A percentile compares a stretch with the other conserved stretches of the same genome.
phyloP scores from a whole-genome alignment of 257 asterid genomes.

The Lithospermum erythrorhizon region DNA sequence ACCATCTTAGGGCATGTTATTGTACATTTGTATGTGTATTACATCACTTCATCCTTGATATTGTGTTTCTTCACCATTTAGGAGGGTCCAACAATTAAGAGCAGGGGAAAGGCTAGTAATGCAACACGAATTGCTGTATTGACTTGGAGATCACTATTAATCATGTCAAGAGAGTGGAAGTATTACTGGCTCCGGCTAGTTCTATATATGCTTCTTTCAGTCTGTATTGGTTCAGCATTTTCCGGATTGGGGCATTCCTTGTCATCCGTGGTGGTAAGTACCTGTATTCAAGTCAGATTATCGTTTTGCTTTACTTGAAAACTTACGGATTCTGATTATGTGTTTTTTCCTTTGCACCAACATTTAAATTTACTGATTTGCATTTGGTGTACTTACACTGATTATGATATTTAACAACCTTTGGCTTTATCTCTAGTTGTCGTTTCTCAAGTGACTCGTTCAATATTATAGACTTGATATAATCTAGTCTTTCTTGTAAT shows the following conservation, averaged over 20 bases:
- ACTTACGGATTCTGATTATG: not conserved
- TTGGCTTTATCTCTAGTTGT: not conserved
- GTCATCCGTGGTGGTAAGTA: conserved; percentile 87
- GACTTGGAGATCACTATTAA: conserved; percentile 93
- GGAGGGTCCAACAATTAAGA: conserved; percentile 86
- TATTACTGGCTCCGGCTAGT: conserved; percentile 95
- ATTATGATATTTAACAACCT: not conserved
- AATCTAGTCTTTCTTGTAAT: not conserved
- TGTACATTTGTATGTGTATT: not conserved
- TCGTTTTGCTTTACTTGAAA: not conserved
- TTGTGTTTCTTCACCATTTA: conserved; percentile 18
- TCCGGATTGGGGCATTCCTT: conserved; percentile 94
- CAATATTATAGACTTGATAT: too few species aligned
- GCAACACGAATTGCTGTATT: conserved; percentile 52
- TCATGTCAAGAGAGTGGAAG: conserved; percentile 99
- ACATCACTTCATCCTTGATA: conserved; percentile 3
- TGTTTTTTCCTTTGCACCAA: not conserved
- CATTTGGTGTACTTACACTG: not conserved
- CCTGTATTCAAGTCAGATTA: conserved; percentile 1
- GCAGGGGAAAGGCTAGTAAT: conserved; percentile 73
- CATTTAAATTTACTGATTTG: too few species aligned
- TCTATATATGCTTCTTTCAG: conserved; percentile 63
- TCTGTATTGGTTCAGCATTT: conserved; percentile 72
- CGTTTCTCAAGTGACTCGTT: not conserved
- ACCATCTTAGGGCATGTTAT: not conserved